Evolutionary conservation across 768 basidiomycete species (phyloP), one percentile per base, ranked within the genome.

Genomic region (Holtermanniella nyarrowii): DNA sequence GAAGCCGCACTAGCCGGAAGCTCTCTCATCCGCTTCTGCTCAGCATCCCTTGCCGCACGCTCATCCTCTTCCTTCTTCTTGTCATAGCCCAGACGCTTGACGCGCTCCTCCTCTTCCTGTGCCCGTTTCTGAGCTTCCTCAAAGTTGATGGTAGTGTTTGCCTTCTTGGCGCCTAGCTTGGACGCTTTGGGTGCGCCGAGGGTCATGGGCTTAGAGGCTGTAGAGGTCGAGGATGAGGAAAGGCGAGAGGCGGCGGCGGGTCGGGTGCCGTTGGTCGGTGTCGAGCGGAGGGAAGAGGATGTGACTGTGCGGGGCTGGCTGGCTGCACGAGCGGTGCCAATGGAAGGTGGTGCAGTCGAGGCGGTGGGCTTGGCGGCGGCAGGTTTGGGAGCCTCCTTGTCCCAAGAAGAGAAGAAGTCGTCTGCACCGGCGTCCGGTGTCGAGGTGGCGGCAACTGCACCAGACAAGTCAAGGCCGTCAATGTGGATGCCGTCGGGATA

Each of bases 361-460:
- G 62, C 13, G 23, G 58, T 21, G 5, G 76, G 52, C 52, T 74
- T 72, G 22, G 67, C 54, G 0, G 68, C 50, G 2, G 65, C 42
- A 13, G 79, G 77, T 40, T 63, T 60, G 1, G 79, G 78, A 5
- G 79, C 78, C 26, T 71, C 84, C 69, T 93, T 93, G 57, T 91
- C 89, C 91, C 93, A 97, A 23, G 87, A 85, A 44, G 87, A 82
- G 74, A 96, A 99, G 73, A 99, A 99, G 68, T 96, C 91, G 7
- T 95, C 91, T 3, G 57, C 52, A 13, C 54, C 25, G 62, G 72
- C n/a, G 1, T 66, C 63, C 14, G 59, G 53, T 14, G 67, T 46
- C 1, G 68, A 49, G 0, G 77, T 68, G 3, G 65, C 45, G 18
- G 65, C 52, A 18, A 54, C 65, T 5, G 64, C 44, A 7, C 64